These are phyloP conservation scores for Candida namnaoensis DNA, from an alignment of 805 yeast species.

Conservation along the genomic window DNA sequence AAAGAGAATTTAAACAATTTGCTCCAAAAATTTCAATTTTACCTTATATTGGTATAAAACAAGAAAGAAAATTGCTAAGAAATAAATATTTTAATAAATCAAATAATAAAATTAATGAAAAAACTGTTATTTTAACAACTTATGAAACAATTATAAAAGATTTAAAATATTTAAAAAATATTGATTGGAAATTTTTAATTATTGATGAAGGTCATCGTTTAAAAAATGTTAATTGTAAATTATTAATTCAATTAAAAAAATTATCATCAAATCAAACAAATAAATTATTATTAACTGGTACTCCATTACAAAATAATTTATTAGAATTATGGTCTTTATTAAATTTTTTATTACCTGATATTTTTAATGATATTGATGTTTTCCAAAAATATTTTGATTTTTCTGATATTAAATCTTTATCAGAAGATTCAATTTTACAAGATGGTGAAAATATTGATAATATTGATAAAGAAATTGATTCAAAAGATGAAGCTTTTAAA, in stretches of 20 bases:
- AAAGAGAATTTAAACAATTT: conserved; percentile 57
- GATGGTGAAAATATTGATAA: conserved; percentile 30
- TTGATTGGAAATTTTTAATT: conserved; percentile 73
- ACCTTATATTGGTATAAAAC: conserved; percentile 58
- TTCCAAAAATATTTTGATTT: conserved; percentile 95
- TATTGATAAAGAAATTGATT: conserved; percentile 48
- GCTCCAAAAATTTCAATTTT: conserved; percentile 62
- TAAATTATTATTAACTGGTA: conserved; percentile 83
- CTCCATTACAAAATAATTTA: conserved; percentile 89
- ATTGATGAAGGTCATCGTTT: conserved; percentile 96
- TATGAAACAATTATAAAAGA: conserved; percentile 78
- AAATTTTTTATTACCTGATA: conserved; percentile 87
- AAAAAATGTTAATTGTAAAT: conserved; percentile 72
- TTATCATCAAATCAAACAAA: conserved; percentile 46
- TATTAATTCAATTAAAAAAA: conserved; percentile 64
- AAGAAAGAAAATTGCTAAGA: conserved; percentile 40
- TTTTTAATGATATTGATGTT: conserved; percentile 80
- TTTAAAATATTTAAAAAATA: conserved; percentile 38
- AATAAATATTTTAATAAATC: conserved; percentile 8
- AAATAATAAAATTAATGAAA: conserved; percentile 17
- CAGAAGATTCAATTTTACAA: conserved; percentile 21
- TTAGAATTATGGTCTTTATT: conserved; percentile 88
- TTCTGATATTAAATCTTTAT: conserved; percentile 40
- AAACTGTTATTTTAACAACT: conserved; percentile 63
- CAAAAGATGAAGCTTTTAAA: conserved; percentile 29